A percentile compares a stretch with the other conserved stretches of the same genome.
phyloP scores from a whole-genome alignment of 164 flowering plant genomes.

The Santalum album region DNA sequence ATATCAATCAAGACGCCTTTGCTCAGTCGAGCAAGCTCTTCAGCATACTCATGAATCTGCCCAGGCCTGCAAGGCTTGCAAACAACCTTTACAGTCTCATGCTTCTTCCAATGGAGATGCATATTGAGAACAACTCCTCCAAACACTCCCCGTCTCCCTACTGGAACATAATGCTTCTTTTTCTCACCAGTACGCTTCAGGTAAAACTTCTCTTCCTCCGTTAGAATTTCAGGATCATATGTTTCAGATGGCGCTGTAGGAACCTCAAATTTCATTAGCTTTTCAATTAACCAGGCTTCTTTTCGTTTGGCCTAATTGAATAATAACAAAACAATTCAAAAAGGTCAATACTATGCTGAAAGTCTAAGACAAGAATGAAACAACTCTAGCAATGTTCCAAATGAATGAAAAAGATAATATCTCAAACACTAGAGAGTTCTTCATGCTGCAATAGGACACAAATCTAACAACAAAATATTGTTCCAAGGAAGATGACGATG shows the following conservation, averaged over 20 bases:
- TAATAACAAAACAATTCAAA: not conserved
- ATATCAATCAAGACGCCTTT: conserved; percentile 81
- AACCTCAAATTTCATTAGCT: conserved; percentile 65
- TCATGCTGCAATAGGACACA: no score
- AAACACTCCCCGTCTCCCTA: conserved; percentile 91
- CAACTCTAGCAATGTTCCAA: no score
- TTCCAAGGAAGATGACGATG: no score
- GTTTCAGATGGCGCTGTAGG: conserved; percentile 52
- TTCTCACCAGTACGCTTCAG: conserved; percentile 89
- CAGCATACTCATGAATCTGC: conserved; percentile 73
- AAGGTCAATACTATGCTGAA: not conserved
- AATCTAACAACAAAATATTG: no score
- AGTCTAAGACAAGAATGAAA: no score
- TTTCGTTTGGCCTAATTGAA: conserved; percentile 65
- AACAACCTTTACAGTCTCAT: conserved; percentile 82
- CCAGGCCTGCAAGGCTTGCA: conserved; percentile 89
- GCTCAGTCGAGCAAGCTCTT: conserved; percentile 71
- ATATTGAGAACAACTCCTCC: conserved; percentile 96
- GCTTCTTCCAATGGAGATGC: conserved; percentile 97
- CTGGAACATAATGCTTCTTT: conserved; percentile 80
- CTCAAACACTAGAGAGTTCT: no score
- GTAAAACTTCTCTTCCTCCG: conserved; percentile 83
- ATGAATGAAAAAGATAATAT: no score
- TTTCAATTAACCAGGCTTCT: conserved; percentile 89
- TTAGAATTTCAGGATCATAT: conserved; percentile 83